phyloP scores from a whole-genome alignment of 495 filamentous ascomycete genomes.

The Lichina pygmaea region DNA sequence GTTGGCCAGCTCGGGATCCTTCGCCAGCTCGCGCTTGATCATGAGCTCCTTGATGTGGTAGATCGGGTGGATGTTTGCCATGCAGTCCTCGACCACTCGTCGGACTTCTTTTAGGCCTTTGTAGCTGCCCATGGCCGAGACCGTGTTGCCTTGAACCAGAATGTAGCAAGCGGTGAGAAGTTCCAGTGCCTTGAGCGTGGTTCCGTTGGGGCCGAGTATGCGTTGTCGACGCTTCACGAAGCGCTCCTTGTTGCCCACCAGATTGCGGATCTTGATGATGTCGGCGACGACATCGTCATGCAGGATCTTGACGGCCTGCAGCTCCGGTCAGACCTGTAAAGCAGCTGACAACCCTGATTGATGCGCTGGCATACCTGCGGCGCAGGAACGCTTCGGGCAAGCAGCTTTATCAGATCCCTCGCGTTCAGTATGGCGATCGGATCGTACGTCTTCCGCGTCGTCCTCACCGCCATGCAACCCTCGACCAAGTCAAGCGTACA shows the following conservation, averaged over 20 bases:
- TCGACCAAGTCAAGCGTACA: constrained; percentile 86
- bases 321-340: neutral
- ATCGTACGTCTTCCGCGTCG: constrained; percentile 83
- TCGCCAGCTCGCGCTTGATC: constrained; percentile 95
- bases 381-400: constrained; percentile 76
- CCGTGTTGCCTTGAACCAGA: constrained; percentile 91
- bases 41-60: constrained; percentile 96
- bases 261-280: constrained; percentile 77
- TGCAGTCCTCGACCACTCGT: constrained; percentile 76
- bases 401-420: constrained; percentile 75
- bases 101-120: constrained; percentile 87
- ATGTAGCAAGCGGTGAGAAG: constrained; percentile 87
- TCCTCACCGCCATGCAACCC: constrained; percentile 87
- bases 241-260: constrained; percentile 83
- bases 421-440: constrained; percentile 87
- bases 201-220: constrained; percentile 62
- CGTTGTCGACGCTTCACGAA: constrained; percentile 91
- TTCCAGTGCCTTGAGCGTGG: constrained; percentile 80
- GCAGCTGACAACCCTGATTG: neutral
- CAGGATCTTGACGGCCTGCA: constrained; percentile 62
- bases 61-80: constrained; percentile 83
- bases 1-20: constrained; percentile 63
- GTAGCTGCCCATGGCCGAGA: constrained; percentile 68
- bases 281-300: constrained; percentile 76
- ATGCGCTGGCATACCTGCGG: constrained; percentile 25